Evolutionary conservation across 2,329 filamentous ascomycete species (phyloP).

Genomic region (Colletotrichum limetticola): DNA sequence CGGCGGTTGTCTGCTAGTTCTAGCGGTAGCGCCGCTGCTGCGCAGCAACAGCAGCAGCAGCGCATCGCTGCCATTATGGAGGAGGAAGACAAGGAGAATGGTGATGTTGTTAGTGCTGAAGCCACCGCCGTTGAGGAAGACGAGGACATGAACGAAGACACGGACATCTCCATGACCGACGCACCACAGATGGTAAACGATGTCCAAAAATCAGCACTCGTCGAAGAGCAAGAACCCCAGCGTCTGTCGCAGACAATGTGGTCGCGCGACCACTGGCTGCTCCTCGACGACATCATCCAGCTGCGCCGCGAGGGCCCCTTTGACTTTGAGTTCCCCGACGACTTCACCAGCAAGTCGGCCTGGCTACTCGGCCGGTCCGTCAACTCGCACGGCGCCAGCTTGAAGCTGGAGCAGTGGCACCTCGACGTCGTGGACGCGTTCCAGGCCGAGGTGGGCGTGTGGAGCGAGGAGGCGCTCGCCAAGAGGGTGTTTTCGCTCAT

Average conservation of each 20-base stretch:
- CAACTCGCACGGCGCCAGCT: constrained; percentile 54
- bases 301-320: constrained; percentile 56
- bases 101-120: neutral
- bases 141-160: constrained; percentile 35
- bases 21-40: constrained; percentile 16
- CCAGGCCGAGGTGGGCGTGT: constrained; percentile 56
- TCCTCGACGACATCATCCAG: constrained; percentile 62
- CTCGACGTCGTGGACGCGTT: constrained; percentile 68
- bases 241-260: constrained; percentile 55
- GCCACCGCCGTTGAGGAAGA: constrained; percentile 40
- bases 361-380: constrained; percentile 61
- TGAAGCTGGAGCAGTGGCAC: constrained; percentile 66
- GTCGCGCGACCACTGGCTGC: constrained; percentile 64
- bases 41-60: constrained; percentile 29
- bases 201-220: neutral
- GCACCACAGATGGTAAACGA: neutral
- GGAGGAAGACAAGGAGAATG: constrained; percentile 47
- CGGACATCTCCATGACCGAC: constrained; percentile 32
- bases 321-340: constrained; percentile 45
- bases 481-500: constrained; percentile 66
- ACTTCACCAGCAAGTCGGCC: constrained; percentile 43
- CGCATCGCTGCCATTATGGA: constrained; percentile 26
- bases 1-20: constrained; percentile 17
- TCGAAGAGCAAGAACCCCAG: neutral
- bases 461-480: constrained; percentile 60